Percentiles rank a stretch among this genome's conserved stretches.
phyloP scores from a whole-genome alignment of 1,284 basidiomycete genomes.

The Sparassis latifolia region DNA sequence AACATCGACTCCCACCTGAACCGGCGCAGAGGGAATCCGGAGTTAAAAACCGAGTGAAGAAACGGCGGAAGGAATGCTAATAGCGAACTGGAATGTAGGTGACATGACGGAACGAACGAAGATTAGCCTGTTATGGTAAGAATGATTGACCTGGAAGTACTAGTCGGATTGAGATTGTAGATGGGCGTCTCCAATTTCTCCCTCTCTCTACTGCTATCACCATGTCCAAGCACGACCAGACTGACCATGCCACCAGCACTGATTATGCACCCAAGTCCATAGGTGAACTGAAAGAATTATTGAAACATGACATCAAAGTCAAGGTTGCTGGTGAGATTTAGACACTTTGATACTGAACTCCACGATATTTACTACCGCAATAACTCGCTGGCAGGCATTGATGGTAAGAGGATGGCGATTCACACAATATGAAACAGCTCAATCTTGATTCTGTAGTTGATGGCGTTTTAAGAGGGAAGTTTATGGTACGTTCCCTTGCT shows the following conservation, averaged over 20 bases:
- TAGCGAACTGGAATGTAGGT: constrained; percentile 4
- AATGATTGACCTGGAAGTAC: no score
- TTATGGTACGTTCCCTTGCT: constrained; percentile 54
- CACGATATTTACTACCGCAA: no score
- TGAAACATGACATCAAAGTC: constrained; percentile 74
- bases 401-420: constrained; percentile 39
- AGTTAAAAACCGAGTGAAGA: constrained; percentile 12
- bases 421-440: neutral
- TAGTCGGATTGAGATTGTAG: no score
- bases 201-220: no score
- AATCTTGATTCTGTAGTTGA: constrained; percentile 52
- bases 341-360: neutral
- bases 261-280: constrained; percentile 46
- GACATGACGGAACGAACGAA: neutral
- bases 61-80: constrained; percentile 17
- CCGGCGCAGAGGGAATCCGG: constrained; percentile 16
- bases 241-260: constrained; percentile 19
- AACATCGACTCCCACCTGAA: constrained; percentile 14
- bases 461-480: constrained; percentile 90
- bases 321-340: constrained; percentile 78
- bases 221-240: no score
- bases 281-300: constrained; percentile 49
- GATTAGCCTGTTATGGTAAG: no score
- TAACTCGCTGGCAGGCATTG: constrained; percentile 42
- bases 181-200: no score